Evolutionary conservation across 139 green algal species (phyloP), one percentile per base, ranked within the genome.

Genomic region (Penium margaritaceum): DNA sequence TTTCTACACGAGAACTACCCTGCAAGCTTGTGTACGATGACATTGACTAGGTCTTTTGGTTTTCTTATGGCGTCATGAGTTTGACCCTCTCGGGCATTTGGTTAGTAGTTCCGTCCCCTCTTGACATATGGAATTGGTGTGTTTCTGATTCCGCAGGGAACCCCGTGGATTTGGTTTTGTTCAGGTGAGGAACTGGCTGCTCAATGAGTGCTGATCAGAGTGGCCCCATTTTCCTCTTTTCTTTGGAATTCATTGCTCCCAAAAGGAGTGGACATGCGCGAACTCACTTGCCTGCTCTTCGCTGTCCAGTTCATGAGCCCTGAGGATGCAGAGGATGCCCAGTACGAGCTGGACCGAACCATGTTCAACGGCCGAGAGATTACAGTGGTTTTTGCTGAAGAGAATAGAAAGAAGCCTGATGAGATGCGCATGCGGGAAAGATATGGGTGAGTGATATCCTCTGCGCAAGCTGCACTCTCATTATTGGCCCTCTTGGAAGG

Each of bases 361-460:
- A 53, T 76, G 15, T 46, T 82, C 27, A 39, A 35, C 14, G 75
- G 75, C 39, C 51, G 75, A 19, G 75, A 82, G 44, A 77, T 82
- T 24, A 82, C 75, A 44, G 75, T 82, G 2, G 75, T 82, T 7
- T 82, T 82, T 79, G 75, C 75, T 2, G 75, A 82, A 24, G 75
- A 82, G 54, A 74, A 61, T 60, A 47, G 75, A 7, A 82, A 82
- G 36, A 44, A 30, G 9, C 75, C 75, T 24, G 38, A 82, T 3
- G 75, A 82, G 37, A 82, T 82, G 75, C 68, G 75, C 47, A 61
- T 9, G n/a, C 5, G 62, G 35, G 74, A 81, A 21, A 44, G 72
- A 63, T 60, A 60, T 24, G 30, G 51, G 51, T 60, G 14, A 33
- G 51, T 57, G n/a, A n/a, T n/a, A n/a, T n/a, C n/a, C n/a, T n/a